Evolutionary conservation across 1,139 yeast genomes (phyloP).

Genomic region (Saccharomyces hybrid): DNA sequence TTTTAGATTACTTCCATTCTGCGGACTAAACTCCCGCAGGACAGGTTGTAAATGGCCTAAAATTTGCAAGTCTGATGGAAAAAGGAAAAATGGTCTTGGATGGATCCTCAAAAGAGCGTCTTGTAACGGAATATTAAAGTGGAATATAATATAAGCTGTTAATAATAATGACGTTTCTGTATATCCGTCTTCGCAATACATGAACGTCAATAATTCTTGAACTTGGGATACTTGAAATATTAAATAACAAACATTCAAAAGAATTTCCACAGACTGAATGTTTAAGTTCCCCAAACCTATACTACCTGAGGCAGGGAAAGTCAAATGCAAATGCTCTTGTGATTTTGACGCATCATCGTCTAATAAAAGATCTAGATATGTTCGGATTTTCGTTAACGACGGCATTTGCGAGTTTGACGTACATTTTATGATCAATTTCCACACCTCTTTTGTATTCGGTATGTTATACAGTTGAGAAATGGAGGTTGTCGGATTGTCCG

Average conservation of each 20-base stretch:
- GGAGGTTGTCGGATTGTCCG: conserved; percentile 15
- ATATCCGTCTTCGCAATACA: conserved; percentile 86
- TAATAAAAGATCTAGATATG: not conserved
- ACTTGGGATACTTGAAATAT: conserved; percentile 17
- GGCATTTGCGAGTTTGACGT: conserved; percentile 43
- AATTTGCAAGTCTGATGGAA: conserved; percentile 64
- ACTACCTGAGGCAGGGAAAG: conserved; percentile 82
- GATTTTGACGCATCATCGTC: conserved; percentile 1
- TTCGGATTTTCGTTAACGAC: conserved; percentile 1
- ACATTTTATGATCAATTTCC: conserved; percentile 40
- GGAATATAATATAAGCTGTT: conserved; percentile 63
- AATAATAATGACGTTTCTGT: conserved; percentile 78
- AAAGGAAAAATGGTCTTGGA: conserved; percentile 72
- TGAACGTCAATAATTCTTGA: conserved; percentile 30
- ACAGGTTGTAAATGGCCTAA: conserved; percentile 57
- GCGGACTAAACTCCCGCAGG: conserved; percentile 33
- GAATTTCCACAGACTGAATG: conserved; percentile 38
- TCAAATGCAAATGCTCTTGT: conserved; percentile 35
- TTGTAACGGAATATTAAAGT: conserved; percentile 44
- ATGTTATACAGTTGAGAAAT: conserved; percentile 25
- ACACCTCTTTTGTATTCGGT: conserved; percentile 32
- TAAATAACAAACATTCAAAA: conserved; percentile 52
- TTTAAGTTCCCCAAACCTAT: conserved; percentile 63
- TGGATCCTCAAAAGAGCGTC: conserved; percentile 55
- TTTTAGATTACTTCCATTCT: conserved; percentile 9